Base-by-base conservation (phyloP, 371 early-diverging fungal genomes). In the Actinomortierella wolfii region DNA sequence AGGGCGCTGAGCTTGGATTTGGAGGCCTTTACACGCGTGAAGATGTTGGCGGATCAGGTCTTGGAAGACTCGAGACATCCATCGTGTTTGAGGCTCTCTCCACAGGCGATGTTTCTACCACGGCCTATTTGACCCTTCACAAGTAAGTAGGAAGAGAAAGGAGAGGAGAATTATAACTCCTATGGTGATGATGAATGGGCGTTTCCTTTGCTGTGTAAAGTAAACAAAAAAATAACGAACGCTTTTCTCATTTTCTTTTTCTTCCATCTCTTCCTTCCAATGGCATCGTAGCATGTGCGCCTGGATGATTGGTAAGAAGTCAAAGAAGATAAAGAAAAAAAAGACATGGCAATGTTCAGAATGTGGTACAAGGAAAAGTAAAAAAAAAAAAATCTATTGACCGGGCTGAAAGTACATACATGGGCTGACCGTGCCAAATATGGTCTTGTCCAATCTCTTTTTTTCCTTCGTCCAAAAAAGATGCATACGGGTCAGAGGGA, bases 101-200 rank as follows among this genome's bases (percentile, higher is more conserved):
- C n/a, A 69, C 66, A 14, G 83, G 81, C 9, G 68, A 75, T 56
- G 79, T 82, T n/a, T 63, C 76, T 24, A 83, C 83, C 17, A 78
- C 84, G 9, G 85, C 85, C 3, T 83, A 78, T 48, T 39, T 85
- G 11, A 67, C 67, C 39, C 78, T 85, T 34, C 85, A 85, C 69
- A 84, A 85, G 58, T 68, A 50, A 57, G 29, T 29, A 52, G 17
- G 5, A n/a, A n/a, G n/a, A n/a, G n/a, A n/a, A 46, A 21, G 3
- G 11, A n/a, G 11, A 23, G n/a, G 26, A n/a, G 7, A 24, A 20
- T 21, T 50, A n/a, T n/a, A 44, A 55, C 9, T 55, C 17, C 13
- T 26, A 18, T 34, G 20, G 9, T 48, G 48, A 2, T 14, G 3
- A 25, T 57, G 15, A 51, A 9, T 15, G n/a, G 3, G 18, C 17